phyloP scores from a whole-genome alignment of 108 stramenopile genomes.

The Bacterosira constricta region DNA sequence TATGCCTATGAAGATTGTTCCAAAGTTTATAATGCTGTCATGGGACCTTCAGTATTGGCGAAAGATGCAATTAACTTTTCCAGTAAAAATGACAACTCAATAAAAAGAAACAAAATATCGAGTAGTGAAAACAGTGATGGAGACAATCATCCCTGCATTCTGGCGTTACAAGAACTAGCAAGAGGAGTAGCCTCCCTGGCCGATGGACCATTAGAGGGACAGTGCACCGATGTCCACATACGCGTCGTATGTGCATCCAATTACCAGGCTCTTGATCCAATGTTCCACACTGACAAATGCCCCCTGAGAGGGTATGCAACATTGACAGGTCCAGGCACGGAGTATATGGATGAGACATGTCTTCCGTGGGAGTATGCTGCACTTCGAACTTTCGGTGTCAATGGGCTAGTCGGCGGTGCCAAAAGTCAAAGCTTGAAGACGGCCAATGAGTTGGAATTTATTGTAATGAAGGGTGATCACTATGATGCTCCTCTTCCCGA shows the following conservation, averaged over 20 bases:
- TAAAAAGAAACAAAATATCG: neutral
- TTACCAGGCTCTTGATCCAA: constrained; percentile 57
- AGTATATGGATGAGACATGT: constrained; percentile 50
- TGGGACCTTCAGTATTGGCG: constrained; percentile 7
- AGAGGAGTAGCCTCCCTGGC: constrained; percentile 43
- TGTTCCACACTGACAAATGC: constrained; percentile 70
- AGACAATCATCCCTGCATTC: constrained; percentile 28
- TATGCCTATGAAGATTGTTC: constrained; percentile 40
- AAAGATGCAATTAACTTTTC: neutral
- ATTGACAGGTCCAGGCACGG: constrained; percentile 58
- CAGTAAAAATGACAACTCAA: neutral
- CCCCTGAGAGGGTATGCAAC: constrained; percentile 66
- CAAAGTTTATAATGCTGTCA: constrained; percentile 32
- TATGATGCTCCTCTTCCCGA: constrained; percentile 42
- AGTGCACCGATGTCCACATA: constrained; percentile 49
- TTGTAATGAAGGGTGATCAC: constrained; percentile 73
- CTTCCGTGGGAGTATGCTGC: constrained; percentile 57
- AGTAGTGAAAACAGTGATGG: neutral
- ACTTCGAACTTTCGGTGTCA: constrained; percentile 51
- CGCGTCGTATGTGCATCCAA: constrained; percentile 59
- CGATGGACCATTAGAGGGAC: constrained; percentile 31
- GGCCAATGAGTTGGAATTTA: constrained; percentile 62
- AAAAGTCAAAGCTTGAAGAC: constrained; percentile 15
- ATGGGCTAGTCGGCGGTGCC: neutral
- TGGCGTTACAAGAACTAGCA: constrained; percentile 44